A percentile compares a stretch with the other conserved stretches of the same genome.
phyloP scores from a whole-genome alignment of 2,329 filamentous ascomycete genomes.

The Whalleya microplaca region DNA sequence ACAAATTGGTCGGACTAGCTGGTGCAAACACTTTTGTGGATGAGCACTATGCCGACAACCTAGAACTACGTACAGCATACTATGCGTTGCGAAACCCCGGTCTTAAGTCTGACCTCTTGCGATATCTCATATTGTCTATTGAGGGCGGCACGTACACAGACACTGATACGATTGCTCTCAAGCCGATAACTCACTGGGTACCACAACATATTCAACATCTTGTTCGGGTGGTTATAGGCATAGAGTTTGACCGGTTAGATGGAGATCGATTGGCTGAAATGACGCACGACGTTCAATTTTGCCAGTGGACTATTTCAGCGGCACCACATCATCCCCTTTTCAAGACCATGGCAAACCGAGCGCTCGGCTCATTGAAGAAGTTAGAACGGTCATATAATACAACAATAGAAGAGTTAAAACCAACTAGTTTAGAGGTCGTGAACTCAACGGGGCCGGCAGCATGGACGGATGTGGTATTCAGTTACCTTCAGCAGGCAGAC shows the following conservation, averaged over 20 bases:
- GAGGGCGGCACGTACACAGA: slow-evolving; percentile 60
- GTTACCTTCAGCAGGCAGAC: slow-evolving; percentile 28
- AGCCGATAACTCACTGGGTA: slow-evolving; percentile 53
- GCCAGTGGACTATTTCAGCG: slow-evolving; percentile 42
- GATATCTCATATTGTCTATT: slow-evolving; percentile 69
- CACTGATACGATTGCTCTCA: slow-evolving; percentile 46
- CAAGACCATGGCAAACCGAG: slow-evolving; percentile 26
- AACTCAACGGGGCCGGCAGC: slow-evolving; percentile 38
- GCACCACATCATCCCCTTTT: slow-evolving; percentile 39
- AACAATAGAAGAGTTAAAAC: slow-evolving; percentile 14
- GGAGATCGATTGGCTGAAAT: slow-evolving; percentile 34
- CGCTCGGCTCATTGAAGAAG: slow-evolving; percentile 27
- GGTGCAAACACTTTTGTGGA: slow-evolving; percentile 34
- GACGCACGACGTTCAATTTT: slow-evolving; percentile 37
- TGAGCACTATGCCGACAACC: slow-evolving; percentile 24
- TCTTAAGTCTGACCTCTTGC: slow-evolving; percentile 56
- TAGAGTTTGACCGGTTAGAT: slow-evolving; percentile 39
- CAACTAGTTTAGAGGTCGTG: slow-evolving; percentile 34
- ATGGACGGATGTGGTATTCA: slow-evolving; percentile 37
- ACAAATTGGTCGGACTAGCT: slow-evolving; percentile 33
- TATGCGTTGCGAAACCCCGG: slow-evolving; percentile 31
- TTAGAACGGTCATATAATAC: slow-evolving; percentile 3
- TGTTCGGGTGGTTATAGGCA: slow-evolving; percentile 35
- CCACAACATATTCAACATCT: slow-evolving; percentile 56
- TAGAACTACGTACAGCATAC: slow-evolving; percentile 27